Percentiles rank a stretch among this genome's conserved stretches.
Evolutionary conservation across 306 rosid species (phyloP).

Genomic region (Gleditsia sinensis): DNA sequence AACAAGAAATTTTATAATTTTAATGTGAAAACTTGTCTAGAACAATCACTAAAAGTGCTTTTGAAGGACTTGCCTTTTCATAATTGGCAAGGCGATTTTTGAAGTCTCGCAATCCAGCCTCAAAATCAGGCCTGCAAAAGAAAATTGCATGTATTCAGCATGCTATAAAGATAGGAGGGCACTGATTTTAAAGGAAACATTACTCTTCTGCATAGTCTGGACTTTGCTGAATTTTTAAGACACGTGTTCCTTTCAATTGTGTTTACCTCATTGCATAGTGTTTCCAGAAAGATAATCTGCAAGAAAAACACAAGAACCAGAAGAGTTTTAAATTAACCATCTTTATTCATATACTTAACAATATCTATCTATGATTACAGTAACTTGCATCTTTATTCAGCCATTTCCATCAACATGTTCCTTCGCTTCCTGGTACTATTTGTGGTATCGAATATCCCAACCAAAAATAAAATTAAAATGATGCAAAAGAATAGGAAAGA

Average conservation of each 20-base stretch:
- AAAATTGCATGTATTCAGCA: too few relatives aligned
- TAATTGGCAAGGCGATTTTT: constrained; percentile 83
- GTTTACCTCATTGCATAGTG: constrained; percentile 90
- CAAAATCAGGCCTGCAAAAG: constrained; percentile 84
- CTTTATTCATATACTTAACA: background rate
- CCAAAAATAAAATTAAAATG: constrained; percentile 55
- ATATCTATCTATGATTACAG: constrained; percentile 29
- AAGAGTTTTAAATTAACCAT: constrained; percentile 26
- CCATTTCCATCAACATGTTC: constrained; percentile 91
- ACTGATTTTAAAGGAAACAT: constrained; percentile 43
- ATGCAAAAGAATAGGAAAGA: constrained; percentile 25
- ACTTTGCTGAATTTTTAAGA: constrained; percentile 94
- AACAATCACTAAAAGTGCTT: constrained; percentile 31
- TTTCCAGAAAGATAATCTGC: constrained; percentile 98
- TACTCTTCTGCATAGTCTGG: constrained; percentile 98
- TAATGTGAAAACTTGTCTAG: too few relatives aligned
- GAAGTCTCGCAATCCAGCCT: constrained; percentile 86
- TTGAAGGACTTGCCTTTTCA: constrained; percentile 64
- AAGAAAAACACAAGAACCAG: constrained; percentile 30
- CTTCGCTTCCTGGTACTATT: constrained; percentile 85
- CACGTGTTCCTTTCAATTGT: constrained; percentile 96
- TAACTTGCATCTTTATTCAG: constrained; percentile 99
- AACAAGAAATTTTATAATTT: too few relatives aligned
- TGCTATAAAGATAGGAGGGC: constrained; percentile 31
- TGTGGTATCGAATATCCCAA: constrained; percentile 98